Percentiles rank a stretch among this genome's conserved stretches.
Conservation (phyloP, 805 yeast genomes). For the Candida cerambycidarum region DNA sequence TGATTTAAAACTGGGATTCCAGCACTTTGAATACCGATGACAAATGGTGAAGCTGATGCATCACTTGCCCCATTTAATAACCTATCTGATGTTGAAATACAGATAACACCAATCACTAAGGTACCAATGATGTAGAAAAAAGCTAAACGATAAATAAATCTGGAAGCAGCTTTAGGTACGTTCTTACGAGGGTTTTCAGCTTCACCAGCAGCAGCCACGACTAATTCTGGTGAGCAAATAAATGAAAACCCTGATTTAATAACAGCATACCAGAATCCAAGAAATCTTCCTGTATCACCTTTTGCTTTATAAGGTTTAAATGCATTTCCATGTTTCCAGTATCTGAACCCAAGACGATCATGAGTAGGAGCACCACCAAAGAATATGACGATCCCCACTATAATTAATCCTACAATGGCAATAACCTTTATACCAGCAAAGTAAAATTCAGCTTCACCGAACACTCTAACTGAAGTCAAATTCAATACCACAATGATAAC, state of each 20-base stretch:
- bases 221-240: slow-evolving; percentile 62
- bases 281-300: slow-evolving; percentile 62
- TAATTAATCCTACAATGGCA: slow-evolving; percentile 61
- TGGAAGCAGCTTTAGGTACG: slow-evolving; percentile 56
- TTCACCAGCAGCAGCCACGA: slow-evolving; percentile 67
- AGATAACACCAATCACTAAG: slow-evolving; percentile 41
- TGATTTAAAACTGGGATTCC: slow-evolving; percentile 59
- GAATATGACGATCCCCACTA: slow-evolving; percentile 61
- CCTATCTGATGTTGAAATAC: slow-evolving; percentile 24
- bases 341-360: slow-evolving; percentile 71
- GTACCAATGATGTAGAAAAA: slow-evolving; percentile 42
- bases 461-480: slow-evolving; percentile 49
- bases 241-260: slow-evolving; percentile 67
- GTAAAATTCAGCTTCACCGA: slow-evolving; percentile 60
- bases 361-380: slow-evolving; percentile 77
- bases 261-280: slow-evolving; percentile 66
- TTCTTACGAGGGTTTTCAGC: slow-evolving; percentile 34
- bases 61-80: slow-evolving; percentile 22
- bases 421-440: slow-evolving; percentile 62
- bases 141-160: slow-evolving; percentile 53
- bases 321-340: slow-evolving; percentile 49
- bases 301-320: slow-evolving; percentile 44
- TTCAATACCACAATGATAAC: slow-evolving; percentile 41
- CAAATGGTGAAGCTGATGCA: slow-evolving; percentile 67
- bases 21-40: slow-evolving; percentile 61